Base-by-base conservation (phyloP, 768 basidiomycete genomes). In the Ephemerocybe angulata region DNA sequence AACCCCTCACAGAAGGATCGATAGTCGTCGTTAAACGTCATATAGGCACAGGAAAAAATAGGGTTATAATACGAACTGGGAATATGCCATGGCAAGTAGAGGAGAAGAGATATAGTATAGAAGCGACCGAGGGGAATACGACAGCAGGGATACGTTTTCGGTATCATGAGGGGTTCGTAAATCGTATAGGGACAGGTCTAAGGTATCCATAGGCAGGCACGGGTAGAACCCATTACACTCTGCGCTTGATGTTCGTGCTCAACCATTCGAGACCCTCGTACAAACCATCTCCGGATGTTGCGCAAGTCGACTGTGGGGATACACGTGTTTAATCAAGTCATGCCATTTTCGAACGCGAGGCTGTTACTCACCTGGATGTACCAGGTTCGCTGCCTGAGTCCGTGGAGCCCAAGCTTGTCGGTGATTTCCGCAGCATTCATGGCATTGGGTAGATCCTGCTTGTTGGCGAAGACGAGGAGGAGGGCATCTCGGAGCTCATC, bases 401-500 rank as follows among this genome's bases (percentile, higher is more conserved):
- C 91, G 69, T 98, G 96, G 50, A 99, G 89, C 58, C 97, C 96
- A 64, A 99, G 93, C 75, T 98, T 98, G 77, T 99, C 97, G 56
- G 97, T 98, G 67, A 99, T 97, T 75, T 99, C 97, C 60, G 95
- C 90, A 38, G 96, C 96, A 69, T 94, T 96, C 95, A 98, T 98
- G 62, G 96, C 97, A 70, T 99, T 98, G 61, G 97, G 97, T 68
- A 99, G 77, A 85, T 99, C 97, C 77, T 99, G 97, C 80, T 99
- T 99, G 86, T 99, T 99, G 72, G 97, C 96, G 66, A 98, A 98
- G 67, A 99, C 97, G 62, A 99, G 86, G 63, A 99, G 88, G 65
- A 98, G 89, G 50, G 96, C 96, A 73, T 98, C 94, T 60, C 95
- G 92, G 63, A 99, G 89, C 76, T 99, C 97, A 69, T 98, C 97